phyloP scores from a whole-genome alignment of 2,329 filamentous ascomycete genomes.

The Pseudopyricularia cyperi region DNA sequence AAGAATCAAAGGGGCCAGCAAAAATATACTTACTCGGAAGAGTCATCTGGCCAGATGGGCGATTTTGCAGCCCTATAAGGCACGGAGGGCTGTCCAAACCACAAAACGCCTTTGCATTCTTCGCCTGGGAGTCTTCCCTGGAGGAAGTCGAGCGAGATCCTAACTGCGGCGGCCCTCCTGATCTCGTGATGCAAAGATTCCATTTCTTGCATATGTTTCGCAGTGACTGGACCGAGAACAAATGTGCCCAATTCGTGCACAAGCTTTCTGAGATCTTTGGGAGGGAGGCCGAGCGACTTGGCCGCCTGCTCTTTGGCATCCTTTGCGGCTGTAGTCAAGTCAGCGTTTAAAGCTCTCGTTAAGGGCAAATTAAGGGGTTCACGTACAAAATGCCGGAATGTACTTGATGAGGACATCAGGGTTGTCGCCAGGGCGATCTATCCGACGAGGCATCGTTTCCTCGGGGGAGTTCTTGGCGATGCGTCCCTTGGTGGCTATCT shows the following conservation, averaged over 20 bases:
- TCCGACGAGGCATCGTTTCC: not conserved
- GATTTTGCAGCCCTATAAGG: not conserved
- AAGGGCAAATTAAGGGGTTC: not conserved
- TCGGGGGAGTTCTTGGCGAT: too few species aligned
- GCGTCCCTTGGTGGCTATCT: too few species aligned
- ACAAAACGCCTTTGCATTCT: not conserved
- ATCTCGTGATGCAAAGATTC: not conserved
- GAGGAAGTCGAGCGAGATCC: not conserved
- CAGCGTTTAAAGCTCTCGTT: not conserved
- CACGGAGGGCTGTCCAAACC: not conserved
- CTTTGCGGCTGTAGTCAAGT: not conserved
- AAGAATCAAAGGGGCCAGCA: not conserved
- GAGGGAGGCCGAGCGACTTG: not conserved
- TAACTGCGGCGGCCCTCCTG: not conserved
- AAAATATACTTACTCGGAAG: not conserved
- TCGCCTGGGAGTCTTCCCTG: not conserved
- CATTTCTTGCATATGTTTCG: too few species aligned
- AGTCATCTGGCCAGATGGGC: constrained; percentile 1
- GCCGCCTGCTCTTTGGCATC: not conserved
- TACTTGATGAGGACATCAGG: not conserved
- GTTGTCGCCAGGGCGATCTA: not conserved
- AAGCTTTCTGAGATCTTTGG: not conserved
- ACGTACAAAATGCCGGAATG: not conserved
- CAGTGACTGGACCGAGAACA: not conserved
- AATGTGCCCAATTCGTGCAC: not conserved